A percentile compares a stretch with the other conserved stretches of the same genome.
phyloP scores from a whole-genome alignment of 2,329 filamentous ascomycete species.

The Talaromyces atroroseus region DNA sequence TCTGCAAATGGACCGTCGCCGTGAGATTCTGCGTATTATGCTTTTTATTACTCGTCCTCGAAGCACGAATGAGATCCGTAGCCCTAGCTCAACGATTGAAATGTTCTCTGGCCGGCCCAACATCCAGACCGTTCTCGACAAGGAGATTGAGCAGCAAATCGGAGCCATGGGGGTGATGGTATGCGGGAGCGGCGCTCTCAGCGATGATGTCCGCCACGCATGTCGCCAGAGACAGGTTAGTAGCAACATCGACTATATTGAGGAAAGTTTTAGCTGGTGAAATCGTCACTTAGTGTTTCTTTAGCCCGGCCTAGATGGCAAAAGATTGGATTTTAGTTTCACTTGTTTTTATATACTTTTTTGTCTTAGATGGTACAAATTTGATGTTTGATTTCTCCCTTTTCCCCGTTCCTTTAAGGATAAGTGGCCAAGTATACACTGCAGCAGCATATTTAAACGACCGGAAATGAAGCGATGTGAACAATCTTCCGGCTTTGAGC shows the following conservation, averaged over 20 bases:
- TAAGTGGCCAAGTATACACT: background rate
- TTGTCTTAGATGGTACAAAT: background rate
- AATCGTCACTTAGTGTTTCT: background rate
- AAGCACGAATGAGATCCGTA: slow-evolving; percentile 74
- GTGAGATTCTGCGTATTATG: slow-evolving; percentile 77
- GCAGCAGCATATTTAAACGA: background rate
- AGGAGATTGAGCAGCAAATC: slow-evolving; percentile 74
- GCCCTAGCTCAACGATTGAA: slow-evolving; percentile 71
- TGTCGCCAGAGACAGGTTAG: slow-evolving; percentile 58
- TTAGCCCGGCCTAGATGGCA: background rate
- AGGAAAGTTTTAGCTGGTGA: slow-evolving; percentile 63
- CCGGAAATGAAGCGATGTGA: background rate
- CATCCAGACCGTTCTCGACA: slow-evolving; percentile 68
- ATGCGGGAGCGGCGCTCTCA: slow-evolving; percentile 68
- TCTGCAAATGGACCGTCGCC: slow-evolving; percentile 70
- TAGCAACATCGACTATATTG: slow-evolving; percentile 66
- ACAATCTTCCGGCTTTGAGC: background rate
- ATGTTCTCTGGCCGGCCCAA: slow-evolving; percentile 90
- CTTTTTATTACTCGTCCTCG: slow-evolving; percentile 87
- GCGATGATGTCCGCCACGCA: slow-evolving; percentile 68
- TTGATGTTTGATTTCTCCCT: background rate
- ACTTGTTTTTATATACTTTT: background rate
- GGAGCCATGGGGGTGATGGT: slow-evolving; percentile 86
- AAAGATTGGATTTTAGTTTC: background rate
- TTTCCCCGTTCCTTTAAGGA: background rate